Conservation (phyloP, 768 basidiomycete genomes). For the Calvatia gigantea region DNA sequence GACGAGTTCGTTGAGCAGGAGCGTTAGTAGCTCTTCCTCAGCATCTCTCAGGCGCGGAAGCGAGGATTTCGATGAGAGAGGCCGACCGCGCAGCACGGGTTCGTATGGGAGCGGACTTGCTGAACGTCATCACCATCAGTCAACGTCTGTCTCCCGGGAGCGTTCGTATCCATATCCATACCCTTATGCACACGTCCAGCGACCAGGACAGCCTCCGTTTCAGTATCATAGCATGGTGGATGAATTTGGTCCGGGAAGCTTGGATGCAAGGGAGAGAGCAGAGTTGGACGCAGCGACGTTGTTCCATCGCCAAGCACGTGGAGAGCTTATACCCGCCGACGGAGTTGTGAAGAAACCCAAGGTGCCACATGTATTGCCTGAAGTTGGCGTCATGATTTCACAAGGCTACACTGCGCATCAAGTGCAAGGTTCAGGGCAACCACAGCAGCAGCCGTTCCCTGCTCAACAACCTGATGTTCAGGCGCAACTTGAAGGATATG, state of each 20-base stretch:
- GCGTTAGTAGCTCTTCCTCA: slow-evolving; percentile 1
- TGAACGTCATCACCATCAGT: slow-evolving; percentile 8
- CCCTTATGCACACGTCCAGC: slow-evolving; percentile 5
- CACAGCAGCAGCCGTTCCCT: slow-evolving; percentile 10
- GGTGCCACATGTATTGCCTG: slow-evolving; percentile 25
- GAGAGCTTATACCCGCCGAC: slow-evolving; percentile 41
- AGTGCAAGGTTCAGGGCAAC: slow-evolving; percentile 12
- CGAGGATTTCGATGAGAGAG: slow-evolving; percentile 31
- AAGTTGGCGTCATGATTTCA: slow-evolving; percentile 29
- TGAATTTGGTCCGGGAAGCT: slow-evolving; percentile 25
- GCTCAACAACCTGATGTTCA: not conserved
- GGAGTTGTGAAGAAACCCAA: slow-evolving; percentile 27
- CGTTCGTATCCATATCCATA: slow-evolving; percentile 8
- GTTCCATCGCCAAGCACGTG: slow-evolving; percentile 60
- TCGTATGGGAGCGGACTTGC: slow-evolving; percentile 10
- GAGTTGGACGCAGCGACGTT: slow-evolving; percentile 58
- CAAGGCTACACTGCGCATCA: slow-evolving; percentile 22
- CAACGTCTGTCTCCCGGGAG: slow-evolving; percentile 4
- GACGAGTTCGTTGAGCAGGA: slow-evolving; percentile 12
- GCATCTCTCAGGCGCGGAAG: slow-evolving; percentile 20
- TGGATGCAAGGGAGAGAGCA: slow-evolving; percentile 20
- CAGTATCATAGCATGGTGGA: slow-evolving; percentile 25
- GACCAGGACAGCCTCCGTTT: slow-evolving; percentile 13
- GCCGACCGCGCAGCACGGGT: slow-evolving; percentile 18
- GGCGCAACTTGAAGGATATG: not conserved